Evolutionary conservation across 306 rosid genomes (phyloP), one percentile per base, ranked within the genome.

Genomic region (Dryas drummondii): DNA sequence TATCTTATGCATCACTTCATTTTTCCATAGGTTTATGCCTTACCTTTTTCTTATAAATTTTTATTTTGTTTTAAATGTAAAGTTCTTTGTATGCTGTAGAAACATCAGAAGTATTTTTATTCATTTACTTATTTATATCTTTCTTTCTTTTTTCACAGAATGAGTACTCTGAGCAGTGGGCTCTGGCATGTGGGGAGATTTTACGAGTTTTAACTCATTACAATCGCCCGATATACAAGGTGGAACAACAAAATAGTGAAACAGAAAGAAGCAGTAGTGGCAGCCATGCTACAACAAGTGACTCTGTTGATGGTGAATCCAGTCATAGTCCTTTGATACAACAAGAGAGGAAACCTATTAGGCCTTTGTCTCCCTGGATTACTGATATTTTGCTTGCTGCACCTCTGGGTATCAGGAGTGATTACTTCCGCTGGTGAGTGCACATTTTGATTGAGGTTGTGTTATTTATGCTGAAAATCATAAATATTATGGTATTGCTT

Each of bases 161-260:
- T 70, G 97, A 90, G 74, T 94, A 90, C 72, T 94, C 98, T 40
- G 98, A 94, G 83, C 97, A 94, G 70, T 94, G 98, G 98, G 97
- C 98, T 63, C 80, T 94, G 77, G 98, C 98, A 49, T 92, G 96
- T 81, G 96, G 97, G 70, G 98, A 94, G 84, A 88, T 94, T 81
- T 86, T 94, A 83, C 88, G 98, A 62, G 89, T 94, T 75, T 82
- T 94, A 80, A 94, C 98, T 80, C 98, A 94, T 86, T 94, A 94
- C 77, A 94, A 94, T 79, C 97, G 98, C 69, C 98, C 98, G 15
- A 84, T 90, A 74, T 91, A 87, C 89, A 94, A 91, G 82, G 81
- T 37, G 51, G 96, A 90, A 70, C 90, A 68, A 63, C 90, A 86
- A 22, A 61, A 64, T 80, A 80, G 80, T 77, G 92, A 88, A 86